A percentile compares a stretch with the other conserved stretches of the same genome.
Evolutionary conservation across 805 yeast species (phyloP).

Genomic region (Schwanniomyces polymorphus): DNA sequence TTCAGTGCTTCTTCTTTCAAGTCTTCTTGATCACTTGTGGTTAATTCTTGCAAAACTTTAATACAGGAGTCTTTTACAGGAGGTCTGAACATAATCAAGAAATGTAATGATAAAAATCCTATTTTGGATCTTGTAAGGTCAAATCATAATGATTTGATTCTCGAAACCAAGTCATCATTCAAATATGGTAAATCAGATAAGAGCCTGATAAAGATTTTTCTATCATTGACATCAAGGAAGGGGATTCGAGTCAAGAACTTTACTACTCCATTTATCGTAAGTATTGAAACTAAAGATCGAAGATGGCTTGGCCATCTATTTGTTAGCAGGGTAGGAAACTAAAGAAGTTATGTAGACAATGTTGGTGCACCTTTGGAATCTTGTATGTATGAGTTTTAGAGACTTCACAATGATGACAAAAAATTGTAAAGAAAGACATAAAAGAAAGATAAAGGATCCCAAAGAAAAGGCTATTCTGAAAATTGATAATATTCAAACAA

Average conservation of each 20-base stretch:
- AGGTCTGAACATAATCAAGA: slow-evolving; percentile 85
- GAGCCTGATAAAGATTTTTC: slow-evolving; percentile 77
- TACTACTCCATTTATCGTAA: slow-evolving; percentile 70
- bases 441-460: not conserved
- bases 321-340: too few species aligned
- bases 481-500: not conserved
- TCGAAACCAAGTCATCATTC: slow-evolving; percentile 57
- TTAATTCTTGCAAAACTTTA: slow-evolving; percentile 46
- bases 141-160: slow-evolving; percentile 69
- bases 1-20: slow-evolving; percentile 47
- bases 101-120: slow-evolving; percentile 82
- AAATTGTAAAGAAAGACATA: not conserved
- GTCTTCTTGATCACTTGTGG: slow-evolving; percentile 47
- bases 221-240: slow-evolving; percentile 76
- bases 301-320: too few species aligned
- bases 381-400: not conserved
- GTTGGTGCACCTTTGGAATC: too few species aligned
- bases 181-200: slow-evolving; percentile 86
- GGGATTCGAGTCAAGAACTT: slow-evolving; percentile 78
- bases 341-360: too few species aligned
- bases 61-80: slow-evolving; percentile 66
- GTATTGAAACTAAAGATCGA: too few species aligned
- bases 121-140: slow-evolving; percentile 82
- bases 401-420: not conserved
- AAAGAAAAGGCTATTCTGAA: not conserved